Evolutionary conservation across 805 yeast species (phyloP).

Genomic region (Hanseniaspora hatyaiensis): DNA sequence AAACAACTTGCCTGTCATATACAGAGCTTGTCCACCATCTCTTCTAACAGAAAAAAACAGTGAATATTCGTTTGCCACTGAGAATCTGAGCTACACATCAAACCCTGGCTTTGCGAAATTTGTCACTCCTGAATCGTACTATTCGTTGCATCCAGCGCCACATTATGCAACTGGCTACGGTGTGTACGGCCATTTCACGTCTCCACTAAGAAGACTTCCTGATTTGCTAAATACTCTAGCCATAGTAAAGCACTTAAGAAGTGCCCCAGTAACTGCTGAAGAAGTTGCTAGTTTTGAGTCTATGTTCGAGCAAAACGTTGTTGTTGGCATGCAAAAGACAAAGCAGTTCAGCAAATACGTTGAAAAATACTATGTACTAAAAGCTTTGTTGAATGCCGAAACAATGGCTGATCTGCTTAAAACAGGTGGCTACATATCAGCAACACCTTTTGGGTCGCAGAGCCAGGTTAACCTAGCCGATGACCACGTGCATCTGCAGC

Average conservation of each 20-base stretch:
- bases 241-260: conserved; percentile 37
- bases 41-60: not conserved
- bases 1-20: conserved; percentile 41
- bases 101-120: not conserved
- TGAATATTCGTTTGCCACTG: not conserved
- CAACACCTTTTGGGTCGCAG: not conserved
- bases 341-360: not conserved
- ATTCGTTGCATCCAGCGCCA: conserved; percentile 26
- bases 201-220: conserved; percentile 75
- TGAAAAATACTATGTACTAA: not conserved
- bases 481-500: not conserved
- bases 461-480: not conserved
- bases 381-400: not conserved
- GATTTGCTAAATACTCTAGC: conserved; percentile 78
- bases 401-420: not conserved
- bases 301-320: not conserved
- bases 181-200: conserved; percentile 64
- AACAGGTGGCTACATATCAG: conserved; percentile 1
- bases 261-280: conserved; percentile 14
- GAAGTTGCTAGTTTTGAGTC: not conserved
- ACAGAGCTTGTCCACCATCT: conserved; percentile 18
- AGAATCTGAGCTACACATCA: not conserved
- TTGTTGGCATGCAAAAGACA: not conserved
- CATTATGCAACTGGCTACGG: conserved; percentile 58
- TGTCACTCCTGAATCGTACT: conserved; percentile 5